Evolutionary conservation across 2,329 filamentous ascomycete species (phyloP), one percentile per base, ranked within the genome.

Genomic region (Aspergillus brasiliensis): DNA sequence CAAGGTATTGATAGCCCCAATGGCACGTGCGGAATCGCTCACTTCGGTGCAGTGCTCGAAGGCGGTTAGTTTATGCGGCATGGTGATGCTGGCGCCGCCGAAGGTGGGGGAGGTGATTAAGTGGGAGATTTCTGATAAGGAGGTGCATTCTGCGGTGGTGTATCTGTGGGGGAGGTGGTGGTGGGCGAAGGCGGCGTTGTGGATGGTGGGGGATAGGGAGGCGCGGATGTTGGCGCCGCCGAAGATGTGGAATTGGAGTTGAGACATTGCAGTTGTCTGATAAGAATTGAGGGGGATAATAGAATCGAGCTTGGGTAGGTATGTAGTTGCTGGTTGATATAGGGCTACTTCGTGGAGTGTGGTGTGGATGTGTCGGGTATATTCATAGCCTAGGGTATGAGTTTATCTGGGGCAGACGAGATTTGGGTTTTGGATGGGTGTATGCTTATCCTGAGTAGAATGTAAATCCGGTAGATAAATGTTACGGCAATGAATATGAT

Each of bases 51-150:
- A 51, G 25, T 37, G 49, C 8, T 17, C 28, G 11, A 51, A 51
- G 8, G 49, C 49, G 4, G 28, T n/a, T 8, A 67, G 60, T 40
- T 67, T 68, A 28, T 67, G 65, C 2, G 63, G 65, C 51, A 56
- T 63, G 6, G 66, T 97, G 42, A 97, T 91, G 8, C 91, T 95
- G 1, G 90, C 91, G 56, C 92, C 92, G 8, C 92, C 92, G 71
- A 97, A 97, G 63, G 87, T 81, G 2, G 86, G 78, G 1, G 84
- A 77, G 2, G 83, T 83, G 57, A 97, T 86, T 37, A 89, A 71
- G 3, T 82, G 76, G 60, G 76, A 34, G 10, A 65, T 57, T 25
- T 60, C 57, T 38, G 59, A 54, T 3, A 68, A 44, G 8, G 57
- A 42, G 15, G 53, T 15, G 27, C 61, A 65, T 42, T 67, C 46